phyloP scores from a whole-genome alignment of 116 monocot species.

The Iris pallida region DNA sequence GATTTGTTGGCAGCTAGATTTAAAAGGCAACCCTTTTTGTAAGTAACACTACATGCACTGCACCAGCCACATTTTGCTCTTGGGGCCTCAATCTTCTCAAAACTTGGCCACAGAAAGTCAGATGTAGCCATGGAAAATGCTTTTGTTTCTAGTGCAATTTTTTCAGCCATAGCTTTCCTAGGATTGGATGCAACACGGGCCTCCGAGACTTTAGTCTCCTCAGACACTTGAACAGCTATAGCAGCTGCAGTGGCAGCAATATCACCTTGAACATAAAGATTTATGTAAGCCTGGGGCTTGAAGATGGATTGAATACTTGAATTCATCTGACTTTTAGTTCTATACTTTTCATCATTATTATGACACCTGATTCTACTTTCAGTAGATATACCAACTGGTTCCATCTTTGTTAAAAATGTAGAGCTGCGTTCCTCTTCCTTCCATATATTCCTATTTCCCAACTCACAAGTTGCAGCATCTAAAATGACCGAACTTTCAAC shows the following conservation, averaged over 20 bases:
- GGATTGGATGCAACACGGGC: conserved; percentile 37
- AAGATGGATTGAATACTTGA: conserved; percentile 16
- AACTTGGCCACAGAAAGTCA: conserved; percentile 70
- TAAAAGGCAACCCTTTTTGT: conserved; percentile 74
- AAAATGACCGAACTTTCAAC: conserved; percentile 11
- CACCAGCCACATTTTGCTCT: conserved; percentile 98
- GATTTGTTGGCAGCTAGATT: conserved; percentile 62
- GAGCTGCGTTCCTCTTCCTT: conserved; percentile 16
- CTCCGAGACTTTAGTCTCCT: conserved; percentile 35
- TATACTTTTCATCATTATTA: conserved; percentile 16
- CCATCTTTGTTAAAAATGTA: conserved; percentile 11
- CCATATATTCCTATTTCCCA: conserved; percentile 16
- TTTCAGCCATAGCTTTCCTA: conserved; percentile 41
- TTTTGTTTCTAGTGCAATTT: conserved; percentile 63
- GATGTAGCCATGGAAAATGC: conserved; percentile 62
- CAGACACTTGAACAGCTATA: conserved; percentile 46
- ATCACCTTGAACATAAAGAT: conserved; percentile 63
- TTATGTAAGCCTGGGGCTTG: conserved; percentile 55
- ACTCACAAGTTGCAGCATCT: conserved; percentile 13
- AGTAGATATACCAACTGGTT: neutral
- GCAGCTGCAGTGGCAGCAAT: conserved; percentile 79
- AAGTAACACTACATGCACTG: conserved; percentile 56
- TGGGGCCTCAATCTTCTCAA: conserved; percentile 69
- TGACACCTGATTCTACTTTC: conserved; percentile 9
- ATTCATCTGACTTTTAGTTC: conserved; percentile 12